A percentile compares a stretch with the other conserved stretches of the same genome.
Conservation (phyloP, 2,329 filamentous ascomycete genomes). For the Pseudogymnoascus sp. region DNA sequence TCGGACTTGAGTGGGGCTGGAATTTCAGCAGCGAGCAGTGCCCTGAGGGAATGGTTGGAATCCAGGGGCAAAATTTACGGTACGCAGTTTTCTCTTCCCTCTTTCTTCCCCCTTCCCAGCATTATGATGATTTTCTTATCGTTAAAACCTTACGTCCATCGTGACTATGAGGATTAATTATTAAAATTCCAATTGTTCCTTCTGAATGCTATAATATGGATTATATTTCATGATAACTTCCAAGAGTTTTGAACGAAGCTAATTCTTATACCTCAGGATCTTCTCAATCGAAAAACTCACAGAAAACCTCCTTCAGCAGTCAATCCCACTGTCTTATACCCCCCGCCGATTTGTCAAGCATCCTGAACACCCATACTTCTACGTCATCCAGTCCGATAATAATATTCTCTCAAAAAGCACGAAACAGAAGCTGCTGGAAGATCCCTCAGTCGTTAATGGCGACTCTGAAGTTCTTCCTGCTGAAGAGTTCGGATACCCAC, state of each 20-base stretch:
- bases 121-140: slow-evolving; percentile 38
- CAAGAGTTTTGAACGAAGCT: neutral
- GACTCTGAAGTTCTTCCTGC: slow-evolving; percentile 64
- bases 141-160: slow-evolving; percentile 29
- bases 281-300: slow-evolving; percentile 84
- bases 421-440: slow-evolving; percentile 63
- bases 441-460: slow-evolving; percentile 63
- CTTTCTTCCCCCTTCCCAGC: slow-evolving; percentile 16
- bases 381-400: slow-evolving; percentile 89
- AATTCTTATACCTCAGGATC: slow-evolving; percentile 48
- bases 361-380: slow-evolving; percentile 82
- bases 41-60: slow-evolving; percentile 86
- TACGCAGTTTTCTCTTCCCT: slow-evolving; percentile 41
- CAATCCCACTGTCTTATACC: slow-evolving; percentile 80
- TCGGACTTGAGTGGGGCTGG: slow-evolving; percentile 85
- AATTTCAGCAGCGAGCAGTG: slow-evolving; percentile 96
- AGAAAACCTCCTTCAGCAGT: slow-evolving; percentile 79
- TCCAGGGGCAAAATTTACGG: slow-evolving; percentile 81
- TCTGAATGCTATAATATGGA: slow-evolving; percentile 52
- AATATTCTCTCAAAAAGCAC: slow-evolving; percentile 80
- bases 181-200: slow-evolving; percentile 90
- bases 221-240: slow-evolving; percentile 17
- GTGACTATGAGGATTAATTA: slow-evolving; percentile 45
- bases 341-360: slow-evolving; percentile 82
- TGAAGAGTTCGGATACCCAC: slow-evolving; percentile 82